These are phyloP conservation scores for Metschnikowia baotianmanensis DNA, from an alignment of 805 yeast genomes.

Conservation along the genomic window DNA sequence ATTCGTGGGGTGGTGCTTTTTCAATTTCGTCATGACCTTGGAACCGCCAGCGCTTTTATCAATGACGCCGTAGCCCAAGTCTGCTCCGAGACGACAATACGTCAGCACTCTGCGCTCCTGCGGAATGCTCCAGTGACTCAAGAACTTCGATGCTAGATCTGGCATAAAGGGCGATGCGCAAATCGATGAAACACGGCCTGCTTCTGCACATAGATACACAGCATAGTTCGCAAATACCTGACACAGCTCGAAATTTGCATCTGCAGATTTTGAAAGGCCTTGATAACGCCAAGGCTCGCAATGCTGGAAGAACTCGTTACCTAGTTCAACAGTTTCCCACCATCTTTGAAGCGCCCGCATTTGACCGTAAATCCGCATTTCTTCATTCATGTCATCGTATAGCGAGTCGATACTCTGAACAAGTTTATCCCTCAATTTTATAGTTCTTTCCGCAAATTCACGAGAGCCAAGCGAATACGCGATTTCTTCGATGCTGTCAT, in stretches of 20 bases:
- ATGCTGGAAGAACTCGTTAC: conserved; percentile 66
- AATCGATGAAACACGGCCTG: conserved; percentile 63
- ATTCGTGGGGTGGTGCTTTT: too few relatives aligned
- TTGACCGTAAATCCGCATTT: conserved; percentile 48
- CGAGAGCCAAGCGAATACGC: conserved; percentile 11
- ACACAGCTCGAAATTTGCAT: conserved; percentile 8
- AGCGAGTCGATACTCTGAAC: conserved; percentile 11
- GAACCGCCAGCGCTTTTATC: conserved; percentile 1
- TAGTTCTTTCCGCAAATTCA: conserved; percentile 10
- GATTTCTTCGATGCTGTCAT: conserved; percentile 23
- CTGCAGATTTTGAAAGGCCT: conserved; percentile 16
- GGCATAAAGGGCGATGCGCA: conserved; percentile 76
- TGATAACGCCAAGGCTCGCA: conserved; percentile 73
- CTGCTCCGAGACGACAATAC: conserved; percentile 54
- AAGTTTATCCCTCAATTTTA: conserved; percentile 17
- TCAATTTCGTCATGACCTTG: conserved; percentile 17
- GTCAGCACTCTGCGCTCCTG: conserved; percentile 38
- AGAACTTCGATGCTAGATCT: conserved; percentile 51
- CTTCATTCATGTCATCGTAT: conserved; percentile 35
- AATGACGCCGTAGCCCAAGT: conserved; percentile 25
- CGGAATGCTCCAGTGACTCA: conserved; percentile 56
- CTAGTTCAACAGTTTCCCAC: conserved; percentile 57
- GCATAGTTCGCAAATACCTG: conserved; percentile 42
- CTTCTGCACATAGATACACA: conserved; percentile 67
- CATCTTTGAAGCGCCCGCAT: conserved; percentile 54